Percentiles rank a stretch among this genome's conserved stretches.
Conservation (phyloP, 805 yeast species). For the Millerozyma acaciae region DNA sequence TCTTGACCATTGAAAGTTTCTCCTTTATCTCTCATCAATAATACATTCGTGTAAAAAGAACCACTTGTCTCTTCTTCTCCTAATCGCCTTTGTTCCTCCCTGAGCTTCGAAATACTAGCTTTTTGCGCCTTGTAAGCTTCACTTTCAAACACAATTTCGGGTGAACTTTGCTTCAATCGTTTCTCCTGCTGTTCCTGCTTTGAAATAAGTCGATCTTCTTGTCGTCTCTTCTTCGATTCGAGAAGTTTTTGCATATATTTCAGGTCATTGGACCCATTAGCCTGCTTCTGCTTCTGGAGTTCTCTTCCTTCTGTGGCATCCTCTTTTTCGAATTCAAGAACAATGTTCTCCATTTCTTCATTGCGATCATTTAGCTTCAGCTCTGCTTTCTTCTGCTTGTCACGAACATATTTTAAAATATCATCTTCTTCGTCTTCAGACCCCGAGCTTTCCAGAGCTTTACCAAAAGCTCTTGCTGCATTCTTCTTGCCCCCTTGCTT, state of each 20-base stretch:
- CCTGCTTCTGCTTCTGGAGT: constrained; percentile 6
- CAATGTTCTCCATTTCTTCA: constrained; percentile 1
- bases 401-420: constrained; percentile 6
- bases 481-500: not conserved
- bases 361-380: constrained; percentile 4
- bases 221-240: constrained; percentile 43
- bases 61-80: constrained; percentile 2
- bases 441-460: not conserved
- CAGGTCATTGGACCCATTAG: constrained; percentile 10
- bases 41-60: constrained; percentile 6
- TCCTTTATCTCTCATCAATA: constrained; percentile 2
- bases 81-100: constrained; percentile 4
- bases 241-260: constrained; percentile 36
- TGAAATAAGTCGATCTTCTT: constrained; percentile 41
- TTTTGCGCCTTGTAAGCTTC: constrained; percentile 39
- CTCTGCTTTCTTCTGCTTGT: constrained; percentile 7
- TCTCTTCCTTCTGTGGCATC: not conserved
- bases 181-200: constrained; percentile 32
- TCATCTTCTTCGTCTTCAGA: constrained; percentile 8
- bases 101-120: not conserved
- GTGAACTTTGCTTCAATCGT: constrained; percentile 31
- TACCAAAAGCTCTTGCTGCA: not conserved
- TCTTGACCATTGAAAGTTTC: not conserved
- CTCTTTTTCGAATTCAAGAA: not conserved
- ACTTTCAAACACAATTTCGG: constrained; percentile 46